phyloP scores from a whole-genome alignment of 352 stramenopile genomes.

The Aphanomyces euteiches region DNA sequence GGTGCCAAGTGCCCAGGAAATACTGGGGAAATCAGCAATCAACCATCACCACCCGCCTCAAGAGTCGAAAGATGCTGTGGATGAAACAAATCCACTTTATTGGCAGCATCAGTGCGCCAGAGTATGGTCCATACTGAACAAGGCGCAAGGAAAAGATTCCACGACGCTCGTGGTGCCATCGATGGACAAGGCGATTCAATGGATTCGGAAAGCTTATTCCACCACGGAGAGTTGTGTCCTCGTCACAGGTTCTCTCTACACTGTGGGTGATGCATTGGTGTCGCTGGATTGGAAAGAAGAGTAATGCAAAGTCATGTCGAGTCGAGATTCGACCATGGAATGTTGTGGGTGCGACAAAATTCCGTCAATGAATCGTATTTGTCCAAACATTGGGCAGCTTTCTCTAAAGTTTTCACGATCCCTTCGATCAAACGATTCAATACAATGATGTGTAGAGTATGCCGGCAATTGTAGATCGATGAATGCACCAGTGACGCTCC shows the following conservation, averaged over 20 bases:
- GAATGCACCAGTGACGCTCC: no score
- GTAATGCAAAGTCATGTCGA: slow-evolving; percentile 3
- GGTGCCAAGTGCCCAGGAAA: slow-evolving; percentile 40
- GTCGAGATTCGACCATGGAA: not conserved
- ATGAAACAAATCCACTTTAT: slow-evolving; percentile 33
- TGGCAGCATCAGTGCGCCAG: slow-evolving; percentile 23
- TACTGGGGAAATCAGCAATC: slow-evolving; percentile 26
- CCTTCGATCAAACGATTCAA: no score
- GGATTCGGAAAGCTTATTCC: not conserved
- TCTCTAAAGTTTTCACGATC: not conserved
- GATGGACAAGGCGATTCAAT: not conserved
- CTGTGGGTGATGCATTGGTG: slow-evolving; percentile 59
- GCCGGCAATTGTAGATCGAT: no score
- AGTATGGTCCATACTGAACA: slow-evolving; percentile 1
- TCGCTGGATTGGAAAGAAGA: slow-evolving; percentile 60
- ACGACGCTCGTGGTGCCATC: not conserved
- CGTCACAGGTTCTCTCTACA: slow-evolving; percentile 70
- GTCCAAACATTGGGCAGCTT: not conserved
- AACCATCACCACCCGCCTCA: no score
- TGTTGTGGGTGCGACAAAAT: no score
- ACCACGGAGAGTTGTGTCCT: slow-evolving; percentile 41
- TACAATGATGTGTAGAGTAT: no score
- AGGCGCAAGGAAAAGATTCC: not conserved
- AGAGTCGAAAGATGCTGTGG: no score
- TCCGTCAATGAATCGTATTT: slow-evolving; percentile 1